Evolutionary conservation across 106 monocot genomes (phyloP).

Genomic region (Dioscorea dumetorum): DNA sequence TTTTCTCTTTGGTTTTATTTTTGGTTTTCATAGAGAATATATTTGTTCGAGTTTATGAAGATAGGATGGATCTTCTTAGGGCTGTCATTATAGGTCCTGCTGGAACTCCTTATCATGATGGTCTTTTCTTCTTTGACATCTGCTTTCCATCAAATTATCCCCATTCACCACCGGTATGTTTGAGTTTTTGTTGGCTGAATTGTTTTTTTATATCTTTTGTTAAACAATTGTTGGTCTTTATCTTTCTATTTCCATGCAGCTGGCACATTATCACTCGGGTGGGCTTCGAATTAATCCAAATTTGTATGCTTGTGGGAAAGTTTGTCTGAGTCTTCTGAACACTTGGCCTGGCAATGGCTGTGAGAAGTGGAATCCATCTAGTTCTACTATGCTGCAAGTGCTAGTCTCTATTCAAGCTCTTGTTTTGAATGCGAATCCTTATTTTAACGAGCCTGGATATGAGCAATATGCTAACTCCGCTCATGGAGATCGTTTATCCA

Average conservation of each 20-base stretch:
- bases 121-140: conserved; percentile 40
- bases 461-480: conserved; percentile 18
- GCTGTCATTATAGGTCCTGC: conserved; percentile 32
- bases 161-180: conserved; percentile 27
- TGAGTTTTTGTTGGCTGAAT: neutral
- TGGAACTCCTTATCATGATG: conserved; percentile 47
- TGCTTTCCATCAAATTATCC: conserved; percentile 34
- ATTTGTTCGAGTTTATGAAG: conserved; percentile 45
- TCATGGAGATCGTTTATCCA: conserved; percentile 22
- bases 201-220: neutral
- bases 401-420: conserved; percentile 53
- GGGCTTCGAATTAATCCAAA: conserved; percentile 52
- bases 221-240: neutral
- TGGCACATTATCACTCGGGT: conserved; percentile 39
- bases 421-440: conserved; percentile 48
- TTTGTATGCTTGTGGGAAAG: conserved; percentile 44
- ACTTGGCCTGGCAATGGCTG: conserved; percentile 46
- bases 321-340: conserved; percentile 53
- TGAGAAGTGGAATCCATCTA: conserved; percentile 33
- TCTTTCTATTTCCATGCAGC: conserved; percentile 9
- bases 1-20: neutral
- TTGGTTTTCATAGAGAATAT: conserved; percentile 20
- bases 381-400: conserved; percentile 51
- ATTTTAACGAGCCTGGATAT: conserved; percentile 53
- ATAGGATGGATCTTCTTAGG: conserved; percentile 43